Percentiles rank a stretch among this genome's conserved stretches.
These are phyloP conservation scores for Thuja plicata DNA, from an alignment of 83 land plant genomes.

Conservation along the genomic window DNA sequence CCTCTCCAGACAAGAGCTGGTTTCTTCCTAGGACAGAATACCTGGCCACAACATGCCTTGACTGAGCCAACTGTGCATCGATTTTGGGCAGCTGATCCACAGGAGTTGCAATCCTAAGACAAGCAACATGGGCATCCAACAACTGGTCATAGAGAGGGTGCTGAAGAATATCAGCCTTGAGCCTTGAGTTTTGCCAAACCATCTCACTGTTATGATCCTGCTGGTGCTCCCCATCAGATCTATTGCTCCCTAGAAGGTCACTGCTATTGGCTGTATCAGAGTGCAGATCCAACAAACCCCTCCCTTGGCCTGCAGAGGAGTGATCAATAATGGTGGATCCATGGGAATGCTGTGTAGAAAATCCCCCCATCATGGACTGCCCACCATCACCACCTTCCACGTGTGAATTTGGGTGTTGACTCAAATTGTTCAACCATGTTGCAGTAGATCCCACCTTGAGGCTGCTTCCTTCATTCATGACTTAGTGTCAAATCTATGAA, in stretches of 20 bases:
- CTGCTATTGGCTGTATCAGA: conserved; percentile 20
- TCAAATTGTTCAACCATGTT: conserved; percentile 14
- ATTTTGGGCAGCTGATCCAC: conserved; percentile 30
- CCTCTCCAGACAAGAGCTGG: conserved; percentile 21
- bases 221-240: conserved; percentile 15
- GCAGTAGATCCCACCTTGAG: conserved; percentile 17
- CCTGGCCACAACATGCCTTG: conserved; percentile 23
- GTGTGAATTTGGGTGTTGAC: conserved; percentile 14
- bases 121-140: conserved; percentile 30
- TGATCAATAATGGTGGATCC: conserved; percentile 15
- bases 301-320: conserved; percentile 10
- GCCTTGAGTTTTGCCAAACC: conserved; percentile 23
- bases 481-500: conserved; percentile 12
- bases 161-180: conserved; percentile 24
- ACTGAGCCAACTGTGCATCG: conserved; percentile 25
- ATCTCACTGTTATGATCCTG: conserved; percentile 16
- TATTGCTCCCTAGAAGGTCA: conserved; percentile 15
- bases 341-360: conserved; percentile 7
- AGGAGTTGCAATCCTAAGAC: conserved; percentile 32
- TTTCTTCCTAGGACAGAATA: conserved; percentile 20
- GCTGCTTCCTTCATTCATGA: conserved; percentile 18
- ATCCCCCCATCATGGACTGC: conserved; percentile 9
- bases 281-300: conserved; percentile 19
- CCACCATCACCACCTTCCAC: conserved; percentile 15
- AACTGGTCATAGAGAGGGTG: conserved; percentile 33